Conservation (phyloP, 148 eudicot species). For the Tetragonia tetragonoides region DNA sequence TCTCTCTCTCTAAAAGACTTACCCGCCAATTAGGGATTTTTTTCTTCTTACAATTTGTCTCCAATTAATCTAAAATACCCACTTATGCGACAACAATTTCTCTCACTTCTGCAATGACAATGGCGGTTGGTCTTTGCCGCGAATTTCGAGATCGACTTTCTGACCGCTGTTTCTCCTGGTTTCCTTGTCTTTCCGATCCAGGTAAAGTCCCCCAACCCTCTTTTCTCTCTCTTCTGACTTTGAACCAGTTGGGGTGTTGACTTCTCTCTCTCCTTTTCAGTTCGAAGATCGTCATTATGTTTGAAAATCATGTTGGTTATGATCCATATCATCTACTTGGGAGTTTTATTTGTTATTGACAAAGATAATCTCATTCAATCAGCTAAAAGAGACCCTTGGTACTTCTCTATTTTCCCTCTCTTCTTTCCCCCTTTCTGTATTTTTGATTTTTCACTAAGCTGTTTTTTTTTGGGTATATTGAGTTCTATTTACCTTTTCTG, state of each 20-base stretch:
- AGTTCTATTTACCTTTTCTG: not conserved
- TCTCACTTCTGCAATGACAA: not conserved
- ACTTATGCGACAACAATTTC: not conserved
- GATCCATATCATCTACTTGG: slow-evolving; percentile 58
- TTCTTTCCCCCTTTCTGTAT: not conserved
- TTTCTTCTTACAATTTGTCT: no score
- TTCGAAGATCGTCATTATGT: slow-evolving; percentile 64
- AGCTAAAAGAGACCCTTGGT: slow-evolving; percentile 65
- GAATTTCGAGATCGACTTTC: slow-evolving; percentile 26
- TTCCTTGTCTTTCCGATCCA: slow-evolving; percentile 86
- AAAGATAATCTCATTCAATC: slow-evolving; percentile 41
- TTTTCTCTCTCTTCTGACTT: not conserved
- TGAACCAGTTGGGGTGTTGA: slow-evolving; percentile 5
- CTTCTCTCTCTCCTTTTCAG: slow-evolving; percentile 26
- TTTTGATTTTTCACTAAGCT: not conserved
- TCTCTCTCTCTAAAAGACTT: no score
- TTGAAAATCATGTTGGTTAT: slow-evolving; percentile 59
- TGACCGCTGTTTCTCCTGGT: slow-evolving; percentile 40
- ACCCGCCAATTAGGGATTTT: no score
- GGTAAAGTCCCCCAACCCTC: slow-evolving; percentile 32
- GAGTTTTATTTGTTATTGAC: slow-evolving; percentile 52
- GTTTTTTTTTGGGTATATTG: not conserved
- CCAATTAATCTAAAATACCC: no score
- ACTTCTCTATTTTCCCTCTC: not conserved
- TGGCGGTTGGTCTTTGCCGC: slow-evolving; percentile 25